Evolutionary conservation across 192 early-diverging fungal genomes (phyloP).

Genomic region (Backusella liffmaniae): DNA sequence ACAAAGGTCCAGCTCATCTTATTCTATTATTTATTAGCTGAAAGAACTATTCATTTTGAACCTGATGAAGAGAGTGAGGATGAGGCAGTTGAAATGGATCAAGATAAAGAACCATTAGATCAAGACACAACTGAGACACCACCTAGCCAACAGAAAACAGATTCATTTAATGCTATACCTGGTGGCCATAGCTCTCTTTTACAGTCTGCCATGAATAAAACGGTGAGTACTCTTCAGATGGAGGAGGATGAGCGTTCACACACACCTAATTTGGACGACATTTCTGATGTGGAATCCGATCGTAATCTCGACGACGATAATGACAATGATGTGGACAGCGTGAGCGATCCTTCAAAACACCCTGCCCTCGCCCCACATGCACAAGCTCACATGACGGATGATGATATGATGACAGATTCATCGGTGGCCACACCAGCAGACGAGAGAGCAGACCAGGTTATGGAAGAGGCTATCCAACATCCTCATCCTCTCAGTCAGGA

Average conservation of each 20-base stretch:
- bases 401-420: conserved; percentile 16
- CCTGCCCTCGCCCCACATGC: conserved; percentile 25
- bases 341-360: conserved; percentile 27
- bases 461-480: background rate
- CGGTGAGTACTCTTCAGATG: background rate
- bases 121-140: background rate
- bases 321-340: conserved; percentile 10
- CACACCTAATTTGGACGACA: conserved; percentile 15
- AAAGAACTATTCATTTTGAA: conserved; percentile 22
- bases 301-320: conserved; percentile 4
- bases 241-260: conserved; percentile 12
- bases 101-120: background rate
- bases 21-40: background rate
- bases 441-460: background rate
- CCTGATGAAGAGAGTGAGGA: conserved; percentile 20
- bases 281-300: conserved; percentile 18
- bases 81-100: background rate
- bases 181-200: conserved; percentile 9
- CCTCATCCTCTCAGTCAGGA: conserved; percentile 10
- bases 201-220: conserved; percentile 2
- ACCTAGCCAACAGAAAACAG: background rate
- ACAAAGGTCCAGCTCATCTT: background rate
- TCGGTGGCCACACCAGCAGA: background rate
- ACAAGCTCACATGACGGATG: conserved; percentile 20
- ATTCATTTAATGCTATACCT: conserved; percentile 2